A percentile compares a stretch with the other conserved stretches of the same genome.
Evolutionary conservation across 2,329 filamentous ascomycete species (phyloP).

Genomic region (Paecilomyces formosus): DNA sequence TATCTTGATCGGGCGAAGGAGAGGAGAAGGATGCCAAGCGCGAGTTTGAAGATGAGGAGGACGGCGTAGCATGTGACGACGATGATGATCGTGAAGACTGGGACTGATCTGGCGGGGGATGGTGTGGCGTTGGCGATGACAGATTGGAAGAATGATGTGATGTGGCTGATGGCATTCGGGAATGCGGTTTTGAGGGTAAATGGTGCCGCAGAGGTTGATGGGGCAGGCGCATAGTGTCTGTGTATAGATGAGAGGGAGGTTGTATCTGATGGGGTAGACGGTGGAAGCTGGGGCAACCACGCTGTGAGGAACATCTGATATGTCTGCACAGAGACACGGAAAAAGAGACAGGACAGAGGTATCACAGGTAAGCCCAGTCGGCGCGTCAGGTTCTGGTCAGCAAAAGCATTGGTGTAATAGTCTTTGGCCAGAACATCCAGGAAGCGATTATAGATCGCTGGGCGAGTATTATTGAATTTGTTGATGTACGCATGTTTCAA

Average conservation of each 20-base stretch:
- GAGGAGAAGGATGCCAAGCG: conserved; percentile 81
- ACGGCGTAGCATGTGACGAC: conserved; percentile 80
- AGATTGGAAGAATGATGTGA: conserved; percentile 30
- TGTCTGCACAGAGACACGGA: conserved; percentile 87
- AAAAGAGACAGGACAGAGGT: conserved; percentile 86
- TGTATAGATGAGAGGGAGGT: conserved; percentile 38
- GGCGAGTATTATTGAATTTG: conserved; percentile 97
- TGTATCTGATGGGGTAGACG: conserved; percentile 19
- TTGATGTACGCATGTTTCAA: conserved; percentile 96
- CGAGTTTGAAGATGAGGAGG: conserved; percentile 73
- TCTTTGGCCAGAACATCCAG: conserved; percentile 94
- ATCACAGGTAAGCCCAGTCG: conserved; percentile 86
- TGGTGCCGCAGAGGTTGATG: conserved; percentile 58
- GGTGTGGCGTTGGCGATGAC: conserved; percentile 36
- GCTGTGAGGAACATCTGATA: conserved; percentile 97
- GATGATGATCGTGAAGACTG: conserved; percentile 63
- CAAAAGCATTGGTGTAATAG: conserved; percentile 95
- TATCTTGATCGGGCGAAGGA: conserved; percentile 74
- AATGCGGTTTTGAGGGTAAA: conserved; percentile 49
- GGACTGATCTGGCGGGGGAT: conserved; percentile 32
- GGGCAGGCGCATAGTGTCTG: conserved; percentile 49
- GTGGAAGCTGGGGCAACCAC: conserved; percentile 66
- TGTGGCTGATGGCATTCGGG: conserved; percentile 46
- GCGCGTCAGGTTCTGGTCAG: conserved; percentile 80
- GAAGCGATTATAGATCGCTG: conserved; percentile 79